Evolutionary conservation across 495 filamentous ascomycete genomes (phyloP).

Genomic region (Penicillium mononematosum): DNA sequence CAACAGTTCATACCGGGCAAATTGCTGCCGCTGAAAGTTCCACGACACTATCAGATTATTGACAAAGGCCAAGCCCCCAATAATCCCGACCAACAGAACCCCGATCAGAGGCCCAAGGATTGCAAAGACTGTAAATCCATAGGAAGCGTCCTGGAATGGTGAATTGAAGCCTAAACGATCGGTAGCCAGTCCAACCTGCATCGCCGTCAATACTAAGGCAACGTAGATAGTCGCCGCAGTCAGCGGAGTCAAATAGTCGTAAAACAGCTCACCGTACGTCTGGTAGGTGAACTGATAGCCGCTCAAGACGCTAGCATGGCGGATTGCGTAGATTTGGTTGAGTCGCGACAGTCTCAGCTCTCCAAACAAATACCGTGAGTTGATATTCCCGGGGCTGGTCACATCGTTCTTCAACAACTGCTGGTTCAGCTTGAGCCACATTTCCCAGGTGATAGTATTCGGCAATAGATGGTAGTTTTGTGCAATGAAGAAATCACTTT

Average conservation of each 20-base stretch:
- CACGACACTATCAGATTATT: constrained; percentile 11
- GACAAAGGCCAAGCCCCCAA: constrained; percentile 7
- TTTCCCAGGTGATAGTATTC: constrained; percentile 24
- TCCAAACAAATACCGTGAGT: constrained; percentile 44
- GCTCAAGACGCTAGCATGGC: background rate
- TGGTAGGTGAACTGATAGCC: constrained; percentile 16
- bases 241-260: constrained; percentile 48
- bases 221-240: constrained; percentile 48
- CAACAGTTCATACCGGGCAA: background rate
- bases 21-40: constrained; percentile 7
- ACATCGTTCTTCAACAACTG: constrained; percentile 13
- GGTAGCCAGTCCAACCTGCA: constrained; percentile 58
- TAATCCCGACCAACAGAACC: constrained; percentile 5
- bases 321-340: constrained; percentile 19
- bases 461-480: constrained; percentile 38
- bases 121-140: constrained; percentile 55
- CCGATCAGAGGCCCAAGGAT: constrained; percentile 31
- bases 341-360: constrained; percentile 41
- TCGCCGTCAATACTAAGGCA: constrained; percentile 54
- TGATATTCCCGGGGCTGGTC: constrained; percentile 20
- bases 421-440: constrained; percentile 19
- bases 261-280: constrained; percentile 28
- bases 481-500: constrained; percentile 46
- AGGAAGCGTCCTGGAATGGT: constrained; percentile 47
- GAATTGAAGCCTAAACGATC: constrained; percentile 32